Evolutionary conservation across 331 rosid genomes (phyloP).

Genomic region (Malus hybrid): DNA sequence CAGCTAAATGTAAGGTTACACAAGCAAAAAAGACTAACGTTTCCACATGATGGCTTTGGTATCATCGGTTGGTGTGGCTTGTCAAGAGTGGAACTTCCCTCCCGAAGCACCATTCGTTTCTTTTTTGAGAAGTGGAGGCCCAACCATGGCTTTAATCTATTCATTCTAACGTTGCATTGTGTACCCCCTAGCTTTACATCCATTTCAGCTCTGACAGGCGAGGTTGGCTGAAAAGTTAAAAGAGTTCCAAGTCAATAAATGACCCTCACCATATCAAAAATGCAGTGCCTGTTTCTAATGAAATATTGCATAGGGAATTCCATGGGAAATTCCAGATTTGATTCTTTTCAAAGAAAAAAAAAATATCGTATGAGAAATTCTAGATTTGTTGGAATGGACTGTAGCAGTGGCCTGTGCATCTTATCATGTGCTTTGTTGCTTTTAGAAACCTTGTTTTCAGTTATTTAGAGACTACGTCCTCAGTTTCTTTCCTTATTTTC

Average conservation of each 20-base stretch:
- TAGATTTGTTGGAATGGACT: background rate
- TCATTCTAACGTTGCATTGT: constrained; percentile 75
- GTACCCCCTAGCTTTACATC: constrained; percentile 93
- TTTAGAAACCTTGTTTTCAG: background rate
- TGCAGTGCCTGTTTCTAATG: constrained; percentile 4
- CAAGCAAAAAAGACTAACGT: background rate
- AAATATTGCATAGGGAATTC: background rate
- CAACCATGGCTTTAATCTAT: constrained; percentile 82
- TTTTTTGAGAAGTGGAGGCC: constrained; percentile 56
- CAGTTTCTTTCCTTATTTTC: background rate
- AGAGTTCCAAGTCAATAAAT: constrained; percentile 10
- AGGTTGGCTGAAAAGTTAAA: constrained; percentile 48
- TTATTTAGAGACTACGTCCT: background rate
- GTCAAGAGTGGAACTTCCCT: constrained; percentile 40
- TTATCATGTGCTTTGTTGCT: background rate
- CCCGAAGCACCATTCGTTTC: constrained; percentile 66
- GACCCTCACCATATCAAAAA: constrained; percentile 8
- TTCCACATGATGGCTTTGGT: constrained; percentile 82
- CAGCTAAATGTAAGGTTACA: background rate
- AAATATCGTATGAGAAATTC: background rate
- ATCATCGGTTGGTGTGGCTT: constrained; percentile 57
- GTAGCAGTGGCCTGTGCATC: background rate
- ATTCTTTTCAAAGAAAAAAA: no score
- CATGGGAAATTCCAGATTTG: background rate
- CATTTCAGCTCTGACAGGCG: constrained; percentile 81